Evolutionary conservation across 1,284 basidiomycete species (phyloP).

Genomic region (Entoloma clypeatum): DNA sequence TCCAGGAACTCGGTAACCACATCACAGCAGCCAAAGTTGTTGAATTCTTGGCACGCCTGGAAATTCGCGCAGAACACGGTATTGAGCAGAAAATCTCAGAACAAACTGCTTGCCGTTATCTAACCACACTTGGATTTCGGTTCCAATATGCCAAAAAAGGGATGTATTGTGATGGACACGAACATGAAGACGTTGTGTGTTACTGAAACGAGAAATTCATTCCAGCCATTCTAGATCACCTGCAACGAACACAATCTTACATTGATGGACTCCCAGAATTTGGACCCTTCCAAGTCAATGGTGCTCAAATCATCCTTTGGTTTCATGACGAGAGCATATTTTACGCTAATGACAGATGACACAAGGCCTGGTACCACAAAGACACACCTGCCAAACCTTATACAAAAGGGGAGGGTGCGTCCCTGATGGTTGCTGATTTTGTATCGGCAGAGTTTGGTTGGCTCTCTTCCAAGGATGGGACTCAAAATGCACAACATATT

Average conservation of each 20-base stretch:
- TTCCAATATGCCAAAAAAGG: conserved; percentile 18
- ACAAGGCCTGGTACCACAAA: conserved; percentile 21
- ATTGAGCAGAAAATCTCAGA: conserved; percentile 21
- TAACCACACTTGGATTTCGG: conserved; percentile 23
- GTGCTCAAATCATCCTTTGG: conserved; percentile 17
- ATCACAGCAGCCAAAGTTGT: conserved; percentile 26
- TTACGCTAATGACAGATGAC: conserved; percentile 26
- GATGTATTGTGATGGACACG: conserved; percentile 25
- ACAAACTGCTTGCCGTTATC: conserved; percentile 22
- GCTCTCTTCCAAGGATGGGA: conserved; percentile 24
- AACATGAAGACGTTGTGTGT: conserved; percentile 21
- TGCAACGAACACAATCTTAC: conserved; percentile 12
- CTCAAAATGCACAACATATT: neutral
- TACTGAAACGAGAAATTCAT: conserved; percentile 20
- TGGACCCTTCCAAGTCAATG: neutral
- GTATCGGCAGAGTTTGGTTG: conserved; percentile 33
- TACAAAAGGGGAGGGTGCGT: conserved; percentile 26
- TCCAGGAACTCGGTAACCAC: conserved; percentile 26
- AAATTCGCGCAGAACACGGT: conserved; percentile 22
- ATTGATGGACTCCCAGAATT: neutral
- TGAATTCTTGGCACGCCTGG: conserved; percentile 17
- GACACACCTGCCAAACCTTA: conserved; percentile 18
- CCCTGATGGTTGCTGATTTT: conserved; percentile 36
- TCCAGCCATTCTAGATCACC: conserved; percentile 14
- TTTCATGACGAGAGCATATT: conserved; percentile 29